phyloP scores from a whole-genome alignment of 169 alveolate species.

The Babesia gibsoni region DNA sequence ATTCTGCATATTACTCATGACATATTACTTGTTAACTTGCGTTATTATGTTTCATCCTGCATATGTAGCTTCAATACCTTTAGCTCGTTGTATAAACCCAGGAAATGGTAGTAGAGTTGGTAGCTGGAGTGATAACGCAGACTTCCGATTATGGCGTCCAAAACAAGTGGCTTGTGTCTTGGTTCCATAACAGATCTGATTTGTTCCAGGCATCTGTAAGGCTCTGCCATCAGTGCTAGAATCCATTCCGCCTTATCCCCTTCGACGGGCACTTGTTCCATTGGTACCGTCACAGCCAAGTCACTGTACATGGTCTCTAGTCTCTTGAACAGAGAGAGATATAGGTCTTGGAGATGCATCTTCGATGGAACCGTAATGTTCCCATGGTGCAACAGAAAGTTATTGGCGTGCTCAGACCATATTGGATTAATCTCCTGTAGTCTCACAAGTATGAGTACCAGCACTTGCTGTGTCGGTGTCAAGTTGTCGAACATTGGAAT shows the following conservation, averaged over 20 bases:
- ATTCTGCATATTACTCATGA: background rate
- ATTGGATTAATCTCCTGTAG: background rate
- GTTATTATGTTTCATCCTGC: no score
- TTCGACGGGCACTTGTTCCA: background rate
- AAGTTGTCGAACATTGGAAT: background rate
- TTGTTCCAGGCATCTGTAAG: background rate
- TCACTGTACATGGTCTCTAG: background rate
- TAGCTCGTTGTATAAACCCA: background rate
- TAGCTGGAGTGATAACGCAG: background rate
- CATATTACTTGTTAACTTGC: no score
- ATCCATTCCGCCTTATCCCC: background rate
- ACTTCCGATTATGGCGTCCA: background rate
- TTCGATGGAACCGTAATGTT: background rate
- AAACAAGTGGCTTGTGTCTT: background rate
- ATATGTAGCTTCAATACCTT: no score
- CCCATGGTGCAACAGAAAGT: background rate
- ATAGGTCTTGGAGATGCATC: background rate
- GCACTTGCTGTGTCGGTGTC: background rate
- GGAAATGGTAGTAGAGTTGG: background rate
- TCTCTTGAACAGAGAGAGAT: background rate
- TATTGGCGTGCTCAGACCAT: background rate
- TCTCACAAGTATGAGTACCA: slow-evolving; percentile 4
- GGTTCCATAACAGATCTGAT: background rate
- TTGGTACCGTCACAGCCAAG: background rate
- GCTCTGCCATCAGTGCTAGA: background rate